Evolutionary conservation across 75 land plant genomes (phyloP).

Genomic region (Picea glauca): DNA sequence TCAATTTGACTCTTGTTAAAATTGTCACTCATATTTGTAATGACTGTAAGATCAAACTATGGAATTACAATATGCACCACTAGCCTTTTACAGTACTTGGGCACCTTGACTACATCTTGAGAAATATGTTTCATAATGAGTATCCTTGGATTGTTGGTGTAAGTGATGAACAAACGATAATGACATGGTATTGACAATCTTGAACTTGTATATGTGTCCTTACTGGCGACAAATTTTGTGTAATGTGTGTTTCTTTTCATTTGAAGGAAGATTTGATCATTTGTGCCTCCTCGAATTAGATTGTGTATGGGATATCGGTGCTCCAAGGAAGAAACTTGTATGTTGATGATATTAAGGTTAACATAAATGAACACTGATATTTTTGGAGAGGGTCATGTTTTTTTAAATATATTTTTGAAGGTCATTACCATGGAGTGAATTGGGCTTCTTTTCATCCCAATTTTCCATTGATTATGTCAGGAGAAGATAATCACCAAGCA

Average conservation of each 20-base stretch:
- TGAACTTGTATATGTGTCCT: slow-evolving; percentile 54
- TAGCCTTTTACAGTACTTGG: too few relatives aligned
- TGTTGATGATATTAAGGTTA: slow-evolving; percentile 57
- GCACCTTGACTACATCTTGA: slow-evolving; percentile 30
- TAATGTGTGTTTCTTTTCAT: slow-evolving; percentile 77
- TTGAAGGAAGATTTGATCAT: slow-evolving; percentile 58
- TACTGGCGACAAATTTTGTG: slow-evolving; percentile 72
- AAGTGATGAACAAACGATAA: slow-evolving; percentile 73
- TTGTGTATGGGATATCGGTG: slow-evolving; percentile 71
- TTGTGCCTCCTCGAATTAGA: slow-evolving; percentile 53
- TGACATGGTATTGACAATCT: slow-evolving; percentile 73
- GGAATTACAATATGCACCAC: slow-evolving; percentile 60
- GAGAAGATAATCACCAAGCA: slow-evolving; percentile 75
- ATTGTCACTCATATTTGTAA: slow-evolving; percentile 13
- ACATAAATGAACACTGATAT: slow-evolving; percentile 65
- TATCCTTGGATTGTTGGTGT: slow-evolving; percentile 75
- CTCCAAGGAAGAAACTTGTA: slow-evolving; percentile 55
- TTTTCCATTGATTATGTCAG: slow-evolving; percentile 67
- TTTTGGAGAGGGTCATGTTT: slow-evolving; percentile 61
- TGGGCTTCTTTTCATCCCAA: slow-evolving; percentile 65
- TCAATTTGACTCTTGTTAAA: too few relatives aligned
- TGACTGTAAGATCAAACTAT: slow-evolving; percentile 68
- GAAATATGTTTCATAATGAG: slow-evolving; percentile 67
- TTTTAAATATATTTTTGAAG: slow-evolving; percentile 19
- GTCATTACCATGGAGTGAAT: slow-evolving; percentile 53